Conservation (phyloP, 345 rosid species). For the Arabidopsis arenosa region DNA sequence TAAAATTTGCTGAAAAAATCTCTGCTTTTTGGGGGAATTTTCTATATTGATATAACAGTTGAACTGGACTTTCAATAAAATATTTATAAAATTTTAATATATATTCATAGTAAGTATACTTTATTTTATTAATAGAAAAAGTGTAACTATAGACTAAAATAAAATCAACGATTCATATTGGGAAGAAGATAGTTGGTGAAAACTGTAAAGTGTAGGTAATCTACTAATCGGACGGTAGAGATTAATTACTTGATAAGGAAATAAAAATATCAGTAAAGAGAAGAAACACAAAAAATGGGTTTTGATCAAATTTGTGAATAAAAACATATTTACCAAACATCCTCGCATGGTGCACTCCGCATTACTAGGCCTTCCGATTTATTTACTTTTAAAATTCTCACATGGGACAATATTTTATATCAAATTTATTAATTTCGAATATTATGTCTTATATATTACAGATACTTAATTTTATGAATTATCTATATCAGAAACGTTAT, state of each 20-base stretch:
- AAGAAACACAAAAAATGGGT: slow-evolving; percentile 24
- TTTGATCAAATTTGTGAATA: slow-evolving; percentile 35
- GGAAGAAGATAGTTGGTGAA: slow-evolving; percentile 39
- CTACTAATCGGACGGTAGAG: slow-evolving; percentile 37
- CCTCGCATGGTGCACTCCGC: slow-evolving; percentile 41
- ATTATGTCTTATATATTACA: no score
- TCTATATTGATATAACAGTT: slow-evolving; percentile 20
- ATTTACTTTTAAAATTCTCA: not conserved
- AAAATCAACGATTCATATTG: slow-evolving; percentile 32
- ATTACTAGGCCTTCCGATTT: slow-evolving; percentile 21
- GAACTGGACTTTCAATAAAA: slow-evolving; percentile 20
- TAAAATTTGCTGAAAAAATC: slow-evolving; percentile 15
- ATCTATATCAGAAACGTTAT: not conserved
- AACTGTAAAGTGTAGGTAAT: slow-evolving; percentile 38
- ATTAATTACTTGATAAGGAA: slow-evolving; percentile 32
- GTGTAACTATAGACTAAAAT: slow-evolving; percentile 14
- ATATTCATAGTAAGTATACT: slow-evolving; percentile 28
- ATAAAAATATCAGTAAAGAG: not conserved
- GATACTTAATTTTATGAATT: no score
- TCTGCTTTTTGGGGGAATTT: slow-evolving; percentile 26
- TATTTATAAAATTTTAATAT: not conserved
- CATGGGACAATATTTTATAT: slow-evolving; percentile 12
- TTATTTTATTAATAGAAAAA: slow-evolving; percentile 19
- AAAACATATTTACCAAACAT: slow-evolving; percentile 43
- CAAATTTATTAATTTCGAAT: no score